Evolutionary conservation across 1,284 basidiomycete genomes (phyloP).

Genomic region (Ceratobasidium sp.): DNA sequence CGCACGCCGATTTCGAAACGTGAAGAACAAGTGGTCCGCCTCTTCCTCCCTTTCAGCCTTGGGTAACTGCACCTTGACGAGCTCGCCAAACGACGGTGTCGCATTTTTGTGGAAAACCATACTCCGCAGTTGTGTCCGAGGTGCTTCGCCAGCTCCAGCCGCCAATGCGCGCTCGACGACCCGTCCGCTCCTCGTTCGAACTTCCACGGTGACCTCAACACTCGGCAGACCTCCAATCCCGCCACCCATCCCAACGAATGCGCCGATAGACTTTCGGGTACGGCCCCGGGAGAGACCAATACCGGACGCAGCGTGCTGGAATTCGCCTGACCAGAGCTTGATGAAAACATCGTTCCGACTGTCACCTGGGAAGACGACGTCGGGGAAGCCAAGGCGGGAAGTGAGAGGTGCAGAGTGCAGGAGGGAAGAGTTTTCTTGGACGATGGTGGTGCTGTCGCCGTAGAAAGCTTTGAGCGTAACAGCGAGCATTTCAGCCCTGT

Average conservation of each 20-base stretch:
- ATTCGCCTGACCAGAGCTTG: conserved; percentile 92
- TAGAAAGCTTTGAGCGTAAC: conserved; percentile 92
- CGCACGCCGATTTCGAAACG: conserved; percentile 83
- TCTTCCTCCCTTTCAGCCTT: conserved; percentile 45
- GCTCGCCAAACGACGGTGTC: conserved; percentile 91
- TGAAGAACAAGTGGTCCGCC: conserved; percentile 89
- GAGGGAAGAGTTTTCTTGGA: conserved; percentile 88
- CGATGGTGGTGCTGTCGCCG: conserved; percentile 78
- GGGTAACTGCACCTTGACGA: conserved; percentile 88
- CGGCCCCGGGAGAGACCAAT: conserved; percentile 70
- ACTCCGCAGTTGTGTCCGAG: conserved; percentile 84
- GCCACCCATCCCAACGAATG: conserved; percentile 50
- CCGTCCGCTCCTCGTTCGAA: conserved; percentile 81
- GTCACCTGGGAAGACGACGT: conserved; percentile 94
- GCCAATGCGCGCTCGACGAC: conserved; percentile 80
- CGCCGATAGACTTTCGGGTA: conserved; percentile 63
- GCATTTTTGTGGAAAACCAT: conserved; percentile 89
- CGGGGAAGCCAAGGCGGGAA: conserved; percentile 93
- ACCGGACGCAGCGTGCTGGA: conserved; percentile 65
- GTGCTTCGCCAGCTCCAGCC: conserved; percentile 86
- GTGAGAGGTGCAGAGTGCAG: conserved; percentile 85
- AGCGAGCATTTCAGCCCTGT: conserved; percentile 83
- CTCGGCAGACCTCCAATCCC: conserved; percentile 59
- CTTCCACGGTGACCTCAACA: conserved; percentile 90
- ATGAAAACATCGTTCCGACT: conserved; percentile 94